A percentile compares a stretch with the other conserved stretches of the same genome.
Evolutionary conservation across 2,329 filamentous ascomycete species (phyloP).

Genomic region (Colletotrichum viniferum): DNA sequence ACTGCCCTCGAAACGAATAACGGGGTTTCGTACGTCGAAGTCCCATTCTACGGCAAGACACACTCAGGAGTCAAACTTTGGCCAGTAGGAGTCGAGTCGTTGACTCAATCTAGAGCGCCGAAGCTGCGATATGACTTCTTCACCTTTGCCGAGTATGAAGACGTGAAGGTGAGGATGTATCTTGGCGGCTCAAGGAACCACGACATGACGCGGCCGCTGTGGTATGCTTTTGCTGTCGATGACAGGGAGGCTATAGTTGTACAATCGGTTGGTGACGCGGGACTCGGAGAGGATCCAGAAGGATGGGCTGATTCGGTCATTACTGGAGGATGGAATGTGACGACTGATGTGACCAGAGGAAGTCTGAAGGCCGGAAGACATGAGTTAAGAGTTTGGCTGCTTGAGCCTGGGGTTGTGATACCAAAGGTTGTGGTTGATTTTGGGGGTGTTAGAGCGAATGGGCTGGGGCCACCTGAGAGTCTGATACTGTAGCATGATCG

Average conservation of each 20-base stretch:
- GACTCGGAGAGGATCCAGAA: not conserved
- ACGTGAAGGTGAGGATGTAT: not conserved
- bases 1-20: not conserved
- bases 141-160: accelerated
- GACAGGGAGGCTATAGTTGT: not conserved
- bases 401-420: not conserved
- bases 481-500: not conserved
- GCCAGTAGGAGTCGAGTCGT: not conserved
- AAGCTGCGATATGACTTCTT: not conserved
- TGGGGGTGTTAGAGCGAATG: not conserved
- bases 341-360: accelerated
- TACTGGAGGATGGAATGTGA: not conserved
- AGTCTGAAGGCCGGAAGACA: not conserved
- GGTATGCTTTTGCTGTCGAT: not conserved
- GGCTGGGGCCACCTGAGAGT: not conserved
- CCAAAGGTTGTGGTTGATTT: not conserved
- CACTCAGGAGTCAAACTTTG: not conserved
- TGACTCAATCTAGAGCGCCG: not conserved
- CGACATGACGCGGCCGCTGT: not conserved
- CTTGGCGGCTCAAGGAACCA: not conserved
- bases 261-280: not conserved
- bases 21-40: not conserved
- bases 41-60: not conserved
- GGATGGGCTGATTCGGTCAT: not conserved
- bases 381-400: not conserved